Percentiles rank a stretch among this genome's conserved stretches.
phyloP scores from a whole-genome alignment of 2,329 filamentous ascomycete species.

The Scedosporium dehoogii region DNA sequence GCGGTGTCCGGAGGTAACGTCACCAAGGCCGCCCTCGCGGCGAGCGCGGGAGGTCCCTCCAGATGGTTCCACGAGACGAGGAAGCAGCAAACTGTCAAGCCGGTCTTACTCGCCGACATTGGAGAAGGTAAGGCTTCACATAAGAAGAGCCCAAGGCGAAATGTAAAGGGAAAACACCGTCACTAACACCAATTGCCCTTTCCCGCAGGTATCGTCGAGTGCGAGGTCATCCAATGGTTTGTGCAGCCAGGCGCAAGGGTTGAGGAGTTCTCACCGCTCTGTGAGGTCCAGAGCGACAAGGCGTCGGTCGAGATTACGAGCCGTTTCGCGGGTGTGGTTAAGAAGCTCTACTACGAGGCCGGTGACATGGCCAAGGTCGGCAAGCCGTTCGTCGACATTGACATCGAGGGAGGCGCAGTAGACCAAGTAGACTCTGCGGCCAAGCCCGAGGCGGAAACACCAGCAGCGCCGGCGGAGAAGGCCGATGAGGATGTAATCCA shows the following conservation, averaged over 20 bases:
- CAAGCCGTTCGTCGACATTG: constrained; percentile 89
- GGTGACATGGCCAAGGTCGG: constrained; percentile 96
- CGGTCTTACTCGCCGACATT: constrained; percentile 75
- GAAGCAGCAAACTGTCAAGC: constrained; percentile 53
- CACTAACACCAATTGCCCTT: constrained; percentile 10
- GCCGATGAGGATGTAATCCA: constrained; percentile 8
- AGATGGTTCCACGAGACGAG: constrained; percentile 43
- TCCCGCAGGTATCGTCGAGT: constrained; percentile 79
- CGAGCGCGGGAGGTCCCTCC: constrained; percentile 24
- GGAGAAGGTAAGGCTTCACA: constrained; percentile 55
- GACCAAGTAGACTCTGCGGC: constrained; percentile 18
- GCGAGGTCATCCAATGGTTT: constrained; percentile 99
- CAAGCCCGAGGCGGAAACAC: background rate
- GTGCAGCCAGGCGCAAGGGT: constrained; percentile 91
- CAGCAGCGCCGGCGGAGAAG: constrained; percentile 4
- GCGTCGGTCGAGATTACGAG: constrained; percentile 87
- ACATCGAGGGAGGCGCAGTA: constrained; percentile 69
- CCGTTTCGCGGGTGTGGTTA: constrained; percentile 88
- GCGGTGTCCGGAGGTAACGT: constrained; percentile 22
- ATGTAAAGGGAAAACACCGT: too few species aligned
- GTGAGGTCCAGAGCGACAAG: constrained; percentile 98
- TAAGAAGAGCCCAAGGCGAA: background rate
- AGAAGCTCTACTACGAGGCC: constrained; percentile 89
- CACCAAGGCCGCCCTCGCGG: constrained; percentile 33
- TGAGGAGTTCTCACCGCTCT: constrained; percentile 95